Evolutionary conservation across 768 basidiomycete genomes (phyloP), one percentile per base, ranked within the genome.

Genomic region (Boletus eberwhitei): DNA sequence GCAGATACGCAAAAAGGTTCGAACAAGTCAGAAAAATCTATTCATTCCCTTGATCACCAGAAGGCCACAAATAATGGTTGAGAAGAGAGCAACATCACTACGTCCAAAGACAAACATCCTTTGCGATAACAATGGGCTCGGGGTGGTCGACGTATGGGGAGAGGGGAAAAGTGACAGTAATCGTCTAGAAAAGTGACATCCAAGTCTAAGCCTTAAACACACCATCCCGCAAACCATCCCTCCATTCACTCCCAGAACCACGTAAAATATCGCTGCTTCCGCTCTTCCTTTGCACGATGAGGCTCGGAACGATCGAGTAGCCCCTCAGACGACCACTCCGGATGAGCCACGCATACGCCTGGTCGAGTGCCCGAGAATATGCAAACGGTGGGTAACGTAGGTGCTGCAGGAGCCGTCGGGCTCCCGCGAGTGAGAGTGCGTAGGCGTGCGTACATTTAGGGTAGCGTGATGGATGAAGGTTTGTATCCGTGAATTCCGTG

Each of bases 371-470:
- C 8, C 89, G 81, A 16, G 87, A 88, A 61, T 88, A 90, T 0
- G 89, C 87, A 63, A 90, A 90, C 0, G 78, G 79, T 2, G 85
- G 76, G 57, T 86, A 73, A 0, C 75, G 79, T 22, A 90, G 74
- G 60, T 87, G 78, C 14, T 75, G 74, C 2, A 85, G 71, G 17
- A 90, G 72, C n/a, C 80, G 77, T 6, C 78, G 79, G 0, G 87
- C 88, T 22, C 88, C 87, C 1, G 64, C 35, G 50, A 21, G 72
- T 71, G 86, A 85, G 24, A 89, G 71, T 0, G 76, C 83, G 60
- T 90, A 89, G 2, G 83, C 87, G 54, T 90, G 89, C 1, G 85
- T 88, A 66, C 87, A 90, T 62, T 83, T 83, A 0, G 89, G 87
- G 2, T 72, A 68, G 53, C 64, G 70, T 1, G 89, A 88, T 0